Percentiles rank a stretch among this genome's conserved stretches.
These are phyloP conservation scores for Erythrophleum ivorense DNA, from an alignment of 331 rosid species.

Conservation along the genomic window DNA sequence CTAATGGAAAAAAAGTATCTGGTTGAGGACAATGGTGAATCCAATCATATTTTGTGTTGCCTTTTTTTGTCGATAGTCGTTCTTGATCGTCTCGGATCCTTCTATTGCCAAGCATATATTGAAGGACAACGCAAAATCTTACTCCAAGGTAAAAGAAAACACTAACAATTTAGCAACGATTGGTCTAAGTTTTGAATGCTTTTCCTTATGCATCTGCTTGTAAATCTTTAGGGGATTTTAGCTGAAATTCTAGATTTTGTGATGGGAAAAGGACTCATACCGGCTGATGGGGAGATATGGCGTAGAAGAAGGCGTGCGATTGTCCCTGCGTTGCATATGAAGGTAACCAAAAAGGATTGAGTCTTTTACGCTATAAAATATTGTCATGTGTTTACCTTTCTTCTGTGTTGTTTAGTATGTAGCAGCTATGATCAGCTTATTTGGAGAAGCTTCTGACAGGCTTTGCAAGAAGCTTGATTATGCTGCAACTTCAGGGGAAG, in stretches of 20 bases:
- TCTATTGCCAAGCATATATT: slow-evolving; percentile 82
- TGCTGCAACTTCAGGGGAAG: slow-evolving; percentile 83
- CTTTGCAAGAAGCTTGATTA: slow-evolving; percentile 86
- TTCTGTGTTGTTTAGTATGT: slow-evolving; percentile 69
- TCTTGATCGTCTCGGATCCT: slow-evolving; percentile 90
- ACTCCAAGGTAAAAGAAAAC: slow-evolving; percentile 77
- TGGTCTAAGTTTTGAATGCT: background rate
- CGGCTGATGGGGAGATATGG: slow-evolving; percentile 98
- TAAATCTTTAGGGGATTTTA: slow-evolving; percentile 69
- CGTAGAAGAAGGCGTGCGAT: slow-evolving; percentile 77
- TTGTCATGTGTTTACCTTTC: too few relatives aligned
- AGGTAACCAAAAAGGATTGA: slow-evolving; percentile 71
- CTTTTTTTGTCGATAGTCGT: too few relatives aligned
- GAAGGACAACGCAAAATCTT: slow-evolving; percentile 82
- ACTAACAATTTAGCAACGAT: slow-evolving; percentile 27
- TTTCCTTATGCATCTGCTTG: slow-evolving; percentile 11
- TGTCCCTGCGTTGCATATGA: slow-evolving; percentile 86
- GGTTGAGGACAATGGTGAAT: too few relatives aligned
- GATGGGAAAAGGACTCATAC: slow-evolving; percentile 96
- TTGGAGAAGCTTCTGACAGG: slow-evolving; percentile 92
- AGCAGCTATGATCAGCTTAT: slow-evolving; percentile 84
- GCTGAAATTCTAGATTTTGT: slow-evolving; percentile 93
- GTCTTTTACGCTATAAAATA: too few relatives aligned
- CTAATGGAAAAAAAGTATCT: too few relatives aligned
- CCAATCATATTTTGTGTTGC: slow-evolving; percentile 55